phyloP scores from a whole-genome alignment of 2,329 filamentous ascomycete species.

The Grosmannia clavigera region DNA sequence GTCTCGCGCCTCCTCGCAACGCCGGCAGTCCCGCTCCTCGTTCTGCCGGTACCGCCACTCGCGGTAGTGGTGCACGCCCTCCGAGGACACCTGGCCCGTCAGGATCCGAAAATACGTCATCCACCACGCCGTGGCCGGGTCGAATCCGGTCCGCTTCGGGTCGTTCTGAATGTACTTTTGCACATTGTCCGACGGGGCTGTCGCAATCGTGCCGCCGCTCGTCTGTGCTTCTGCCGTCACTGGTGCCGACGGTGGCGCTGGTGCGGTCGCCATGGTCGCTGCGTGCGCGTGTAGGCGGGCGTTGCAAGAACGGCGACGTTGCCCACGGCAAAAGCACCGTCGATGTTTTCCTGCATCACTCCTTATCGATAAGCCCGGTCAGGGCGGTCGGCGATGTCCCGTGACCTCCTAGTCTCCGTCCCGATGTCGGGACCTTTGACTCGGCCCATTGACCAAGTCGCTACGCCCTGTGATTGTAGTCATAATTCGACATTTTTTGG shows the following conservation, averaged over 20 bases:
- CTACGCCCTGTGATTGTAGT: too few species aligned
- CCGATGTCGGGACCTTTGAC: background rate
- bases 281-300: background rate
- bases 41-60: conserved; percentile 61
- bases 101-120: conserved; percentile 78
- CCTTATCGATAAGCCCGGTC: background rate
- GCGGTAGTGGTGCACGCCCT: conserved; percentile 65
- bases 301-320: background rate
- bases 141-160: conserved; percentile 49
- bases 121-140: conserved; percentile 53
- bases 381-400: background rate
- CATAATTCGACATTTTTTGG: too few species aligned
- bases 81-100: conserved; percentile 55
- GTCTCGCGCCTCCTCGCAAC: conserved; percentile 70
- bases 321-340: background rate
- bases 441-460: too few species aligned
- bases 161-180: conserved; percentile 35
- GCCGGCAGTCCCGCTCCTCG: conserved; percentile 65
- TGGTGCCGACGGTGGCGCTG: background rate
- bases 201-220: too few species aligned
- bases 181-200: background rate
- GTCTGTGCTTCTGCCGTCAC: too few species aligned
- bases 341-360: background rate
- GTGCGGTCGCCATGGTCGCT: background rate
- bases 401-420: background rate